phyloP scores from a whole-genome alignment of 148 eudicot genomes.

The Chenopodium album region DNA sequence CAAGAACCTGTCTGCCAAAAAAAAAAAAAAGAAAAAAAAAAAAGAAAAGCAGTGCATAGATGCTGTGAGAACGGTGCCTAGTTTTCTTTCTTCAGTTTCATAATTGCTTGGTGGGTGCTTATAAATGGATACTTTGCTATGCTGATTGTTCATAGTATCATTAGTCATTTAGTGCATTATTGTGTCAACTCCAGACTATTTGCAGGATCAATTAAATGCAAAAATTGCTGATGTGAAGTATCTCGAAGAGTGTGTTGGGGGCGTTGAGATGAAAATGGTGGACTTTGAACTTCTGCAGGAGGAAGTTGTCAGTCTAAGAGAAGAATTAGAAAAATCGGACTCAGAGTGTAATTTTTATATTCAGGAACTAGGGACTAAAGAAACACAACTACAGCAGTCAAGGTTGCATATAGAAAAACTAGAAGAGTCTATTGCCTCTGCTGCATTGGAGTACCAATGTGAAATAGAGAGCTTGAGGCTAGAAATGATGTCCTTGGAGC shows the following conservation, averaged over 20 bases:
- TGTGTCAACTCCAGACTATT: slow-evolving; percentile 50
- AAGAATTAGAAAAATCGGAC: slow-evolving; percentile 48
- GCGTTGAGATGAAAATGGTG: slow-evolving; percentile 43
- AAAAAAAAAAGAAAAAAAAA: no score
- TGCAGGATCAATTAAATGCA: slow-evolving; percentile 65
- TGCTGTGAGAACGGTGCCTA: neutral
- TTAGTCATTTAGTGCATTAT: slow-evolving; percentile 13
- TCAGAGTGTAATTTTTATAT: slow-evolving; percentile 40
- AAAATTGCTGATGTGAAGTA: slow-evolving; percentile 42
- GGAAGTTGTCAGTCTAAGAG: slow-evolving; percentile 42
- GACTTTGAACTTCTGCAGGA: slow-evolving; percentile 41
- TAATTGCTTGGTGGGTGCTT: neutral
- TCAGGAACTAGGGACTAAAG: slow-evolving; percentile 53
- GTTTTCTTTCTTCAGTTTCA: neutral
- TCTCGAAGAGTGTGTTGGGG: slow-evolving; percentile 39
- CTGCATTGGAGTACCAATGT: slow-evolving; percentile 72
- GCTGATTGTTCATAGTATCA: neutral
- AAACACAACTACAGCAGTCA: slow-evolving; percentile 41
- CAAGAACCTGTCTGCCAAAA: neutral
- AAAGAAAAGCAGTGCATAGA: no score
- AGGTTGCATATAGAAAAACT: slow-evolving; percentile 45
- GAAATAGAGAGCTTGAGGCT: slow-evolving; percentile 80
- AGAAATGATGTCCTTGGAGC: slow-evolving; percentile 54
- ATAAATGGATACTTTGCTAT: neutral
- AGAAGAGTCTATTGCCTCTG: slow-evolving; percentile 60